These are phyloP conservation scores for Curvularia verruculosa DNA, from an alignment of 2,329 filamentous ascomycete genomes.

Conservation along the genomic window DNA sequence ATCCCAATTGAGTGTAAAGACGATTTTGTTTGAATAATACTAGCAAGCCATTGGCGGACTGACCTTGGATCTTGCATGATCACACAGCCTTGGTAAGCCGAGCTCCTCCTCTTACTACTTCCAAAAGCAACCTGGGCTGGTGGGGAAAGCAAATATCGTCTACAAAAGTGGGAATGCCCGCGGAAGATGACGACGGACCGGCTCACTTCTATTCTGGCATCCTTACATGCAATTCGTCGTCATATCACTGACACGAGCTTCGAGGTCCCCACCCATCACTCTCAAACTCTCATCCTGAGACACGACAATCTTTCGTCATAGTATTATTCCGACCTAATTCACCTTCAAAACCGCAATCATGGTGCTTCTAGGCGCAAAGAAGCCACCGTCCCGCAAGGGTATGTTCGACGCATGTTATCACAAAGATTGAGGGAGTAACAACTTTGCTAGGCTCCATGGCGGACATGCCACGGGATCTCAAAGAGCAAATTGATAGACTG, in stretches of 20 bases:
- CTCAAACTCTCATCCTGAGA: slow-evolving; percentile 7
- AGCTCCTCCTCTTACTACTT: slow-evolving; percentile 7
- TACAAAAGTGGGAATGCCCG: slow-evolving; percentile 13
- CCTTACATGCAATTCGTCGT: slow-evolving; percentile 2
- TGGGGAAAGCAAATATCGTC: slow-evolving; percentile 19
- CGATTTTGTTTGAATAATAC: slow-evolving; percentile 18
- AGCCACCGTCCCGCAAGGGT: slow-evolving; percentile 75
- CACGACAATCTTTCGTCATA: slow-evolving; percentile 3
- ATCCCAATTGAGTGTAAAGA: not conserved
- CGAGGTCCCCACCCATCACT: slow-evolving; percentile 9
- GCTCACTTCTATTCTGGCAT: slow-evolving; percentile 7
- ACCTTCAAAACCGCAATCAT: slow-evolving; percentile 53
- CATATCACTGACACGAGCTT: slow-evolving; percentile 12
- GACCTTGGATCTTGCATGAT: slow-evolving; percentile 18
- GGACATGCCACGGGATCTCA: slow-evolving; percentile 85
- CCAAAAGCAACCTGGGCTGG: slow-evolving; percentile 28
- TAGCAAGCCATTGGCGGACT: slow-evolving; percentile 16
- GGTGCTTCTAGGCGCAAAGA: slow-evolving; percentile 70
- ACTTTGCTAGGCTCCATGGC: slow-evolving; percentile 75
- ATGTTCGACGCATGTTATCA: slow-evolving; percentile 49
- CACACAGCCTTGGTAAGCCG: slow-evolving; percentile 27
- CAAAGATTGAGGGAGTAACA: slow-evolving; percentile 29
- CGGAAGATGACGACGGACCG: slow-evolving; percentile 16
- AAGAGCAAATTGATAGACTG: slow-evolving; percentile 79
- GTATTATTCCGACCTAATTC: slow-evolving; percentile 10